Percentiles rank a stretch among this genome's conserved stretches.
Conservation (phyloP, 2,329 filamentous ascomycete species). For the Clarireedia paspali region DNA sequence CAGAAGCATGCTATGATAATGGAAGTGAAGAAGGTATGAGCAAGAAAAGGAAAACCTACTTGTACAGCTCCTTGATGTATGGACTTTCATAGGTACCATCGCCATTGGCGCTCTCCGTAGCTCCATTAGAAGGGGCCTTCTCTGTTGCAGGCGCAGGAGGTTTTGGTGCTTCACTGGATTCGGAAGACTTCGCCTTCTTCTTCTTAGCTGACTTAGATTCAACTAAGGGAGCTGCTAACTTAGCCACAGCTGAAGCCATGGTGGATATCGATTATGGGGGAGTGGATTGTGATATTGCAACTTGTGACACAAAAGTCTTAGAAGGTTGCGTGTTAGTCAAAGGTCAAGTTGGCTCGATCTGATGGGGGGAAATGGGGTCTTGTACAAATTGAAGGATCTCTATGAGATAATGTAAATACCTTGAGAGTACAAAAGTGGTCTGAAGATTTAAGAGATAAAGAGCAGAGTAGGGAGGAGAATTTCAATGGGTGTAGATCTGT, state of each 20-base stretch:
- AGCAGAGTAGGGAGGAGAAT: not conserved
- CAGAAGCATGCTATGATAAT: not conserved
- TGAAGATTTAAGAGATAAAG: not conserved
- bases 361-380: no score
- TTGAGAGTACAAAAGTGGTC: not conserved
- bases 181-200: slow-evolving; percentile 53
- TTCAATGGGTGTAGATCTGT: not conserved
- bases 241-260: slow-evolving; percentile 58
- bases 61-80: slow-evolving; percentile 83
- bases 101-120: slow-evolving; percentile 28
- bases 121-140: slow-evolving; percentile 41
- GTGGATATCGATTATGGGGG: slow-evolving; percentile 11
- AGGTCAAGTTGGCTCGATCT: no score
- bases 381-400: not conserved
- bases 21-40: slow-evolving; percentile 3
- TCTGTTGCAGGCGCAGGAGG: slow-evolving; percentile 45
- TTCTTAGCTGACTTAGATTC: slow-evolving; percentile 62
- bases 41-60: slow-evolving; percentile 48
- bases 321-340: not conserved
- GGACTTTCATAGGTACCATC: slow-evolving; percentile 62
- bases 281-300: slow-evolving; percentile 31
- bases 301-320: slow-evolving; percentile 8
- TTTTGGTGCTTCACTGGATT: slow-evolving; percentile 36
- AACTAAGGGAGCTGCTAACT: slow-evolving; percentile 53
- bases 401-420: not conserved